Percentiles rank a stretch among this genome's conserved stretches.
Evolutionary conservation across 331 rosid genomes (phyloP).

Genomic region (Prunus yedoensis): DNA sequence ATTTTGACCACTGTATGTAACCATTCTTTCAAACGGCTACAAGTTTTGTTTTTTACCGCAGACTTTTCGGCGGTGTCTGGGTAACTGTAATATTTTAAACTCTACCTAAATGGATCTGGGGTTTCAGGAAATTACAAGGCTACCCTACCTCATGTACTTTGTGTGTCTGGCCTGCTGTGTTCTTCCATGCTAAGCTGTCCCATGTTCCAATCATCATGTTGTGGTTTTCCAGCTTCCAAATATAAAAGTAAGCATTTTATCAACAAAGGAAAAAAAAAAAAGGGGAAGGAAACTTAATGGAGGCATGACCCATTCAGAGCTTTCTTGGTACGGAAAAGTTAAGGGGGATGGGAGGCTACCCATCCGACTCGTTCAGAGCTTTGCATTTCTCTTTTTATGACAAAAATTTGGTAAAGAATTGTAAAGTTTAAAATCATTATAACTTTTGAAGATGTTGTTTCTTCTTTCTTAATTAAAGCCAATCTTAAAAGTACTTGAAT

Average conservation of each 20-base stretch:
- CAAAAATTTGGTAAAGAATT: neutral
- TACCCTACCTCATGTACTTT: neutral
- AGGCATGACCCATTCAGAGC: neutral
- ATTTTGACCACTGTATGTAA: no score
- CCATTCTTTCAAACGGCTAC: neutral
- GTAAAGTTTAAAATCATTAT: neutral
- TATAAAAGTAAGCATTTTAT: neutral
- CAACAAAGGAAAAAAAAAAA: neutral
- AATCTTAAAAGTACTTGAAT: neutral
- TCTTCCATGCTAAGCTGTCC: slow-evolving; percentile 16
- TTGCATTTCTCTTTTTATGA: neutral
- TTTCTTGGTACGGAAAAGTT: no score
- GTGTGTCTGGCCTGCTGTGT: neutral
- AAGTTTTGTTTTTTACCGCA: neutral
- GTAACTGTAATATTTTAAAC: neutral
- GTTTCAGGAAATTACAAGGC: neutral
- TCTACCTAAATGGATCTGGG: neutral
- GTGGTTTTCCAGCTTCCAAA: neutral
- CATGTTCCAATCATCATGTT: neutral
- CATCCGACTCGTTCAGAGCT: no score
- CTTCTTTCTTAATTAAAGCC: neutral
- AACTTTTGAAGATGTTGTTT: neutral
- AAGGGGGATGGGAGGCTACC: no score
- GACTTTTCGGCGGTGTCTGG: neutral
- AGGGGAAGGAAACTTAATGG: neutral